Conservation (phyloP, 148 eudicot species). For the Chenopodium formosanum region DNA sequence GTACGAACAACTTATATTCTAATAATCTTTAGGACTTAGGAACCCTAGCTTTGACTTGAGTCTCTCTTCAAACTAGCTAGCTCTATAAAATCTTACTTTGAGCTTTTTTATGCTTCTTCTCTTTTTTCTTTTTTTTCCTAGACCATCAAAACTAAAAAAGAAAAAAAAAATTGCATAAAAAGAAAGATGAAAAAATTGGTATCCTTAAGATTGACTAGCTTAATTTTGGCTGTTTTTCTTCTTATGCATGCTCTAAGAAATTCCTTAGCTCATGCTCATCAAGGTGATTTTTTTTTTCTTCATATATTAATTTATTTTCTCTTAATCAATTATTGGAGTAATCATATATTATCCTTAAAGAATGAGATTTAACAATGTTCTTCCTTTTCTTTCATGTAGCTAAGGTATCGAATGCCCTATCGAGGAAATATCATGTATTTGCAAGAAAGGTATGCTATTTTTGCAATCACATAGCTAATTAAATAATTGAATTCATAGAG, state of each 20-base stretch:
- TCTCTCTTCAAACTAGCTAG: slow-evolving; percentile 28
- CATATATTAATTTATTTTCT: too few species aligned
- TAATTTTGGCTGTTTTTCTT: slow-evolving; percentile 35
- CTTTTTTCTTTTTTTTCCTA: slow-evolving; percentile 25
- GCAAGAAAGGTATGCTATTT: slow-evolving; percentile 13
- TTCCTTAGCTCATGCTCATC: slow-evolving; percentile 44
- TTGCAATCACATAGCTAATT: too few species aligned
- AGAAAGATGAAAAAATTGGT: slow-evolving; percentile 30
- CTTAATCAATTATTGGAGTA: too few species aligned
- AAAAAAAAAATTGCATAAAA: slow-evolving; percentile 2
- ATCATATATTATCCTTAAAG: too few species aligned
- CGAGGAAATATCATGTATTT: slow-evolving; percentile 6
- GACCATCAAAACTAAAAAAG: neutral
- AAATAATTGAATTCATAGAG: neutral
- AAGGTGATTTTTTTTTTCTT: slow-evolving; percentile 30
- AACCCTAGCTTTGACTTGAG: slow-evolving; percentile 50
- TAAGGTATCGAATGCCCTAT: slow-evolving; percentile 10
- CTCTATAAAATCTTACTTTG: slow-evolving; percentile 49
- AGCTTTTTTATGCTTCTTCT: slow-evolving; percentile 27
- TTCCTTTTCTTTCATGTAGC: slow-evolving; percentile 25
- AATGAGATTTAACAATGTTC: slow-evolving; percentile 1
- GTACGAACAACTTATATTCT: slow-evolving; percentile 31
- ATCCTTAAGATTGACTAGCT: slow-evolving; percentile 33
- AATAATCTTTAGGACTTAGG: slow-evolving; percentile 25
- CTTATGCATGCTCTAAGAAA: slow-evolving; percentile 39